A percentile compares a stretch with the other conserved stretches of the same genome.
These are phyloP conservation scores for Passalora sequoiae DNA, from an alignment of 2,329 filamentous ascomycete species.

Conservation along the genomic window DNA sequence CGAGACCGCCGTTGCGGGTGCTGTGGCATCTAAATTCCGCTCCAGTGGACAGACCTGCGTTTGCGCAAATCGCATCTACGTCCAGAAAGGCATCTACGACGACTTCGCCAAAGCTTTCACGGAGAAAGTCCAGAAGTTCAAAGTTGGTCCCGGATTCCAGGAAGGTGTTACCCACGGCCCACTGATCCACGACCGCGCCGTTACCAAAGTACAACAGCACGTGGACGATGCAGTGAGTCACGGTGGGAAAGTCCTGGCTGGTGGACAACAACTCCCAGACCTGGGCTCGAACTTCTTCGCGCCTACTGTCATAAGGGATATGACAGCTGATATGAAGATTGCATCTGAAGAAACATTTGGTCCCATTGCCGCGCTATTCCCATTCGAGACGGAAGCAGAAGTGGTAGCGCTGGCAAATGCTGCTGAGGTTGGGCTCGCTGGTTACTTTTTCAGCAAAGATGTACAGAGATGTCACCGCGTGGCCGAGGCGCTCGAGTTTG, in stretches of 20 bases:
- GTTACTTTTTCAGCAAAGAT: constrained; percentile 79
- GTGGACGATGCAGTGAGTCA: constrained; percentile 73
- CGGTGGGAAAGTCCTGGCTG: constrained; percentile 68
- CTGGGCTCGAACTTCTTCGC: constrained; percentile 83
- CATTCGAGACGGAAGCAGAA: constrained; percentile 82
- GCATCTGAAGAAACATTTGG: constrained; percentile 91
- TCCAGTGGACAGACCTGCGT: constrained; percentile 95
- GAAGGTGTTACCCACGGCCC: constrained; percentile 71
- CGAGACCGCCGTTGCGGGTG: constrained; percentile 71
- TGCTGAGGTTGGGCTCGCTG: constrained; percentile 80
- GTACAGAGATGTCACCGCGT: constrained; percentile 55
- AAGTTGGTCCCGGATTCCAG: constrained; percentile 69
- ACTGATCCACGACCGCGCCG: constrained; percentile 76
- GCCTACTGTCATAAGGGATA: constrained; percentile 81
- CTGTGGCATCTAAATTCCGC: constrained; percentile 78
- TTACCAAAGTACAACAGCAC: constrained; percentile 72
- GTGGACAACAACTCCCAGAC: constrained; percentile 68
- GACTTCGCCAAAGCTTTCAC: constrained; percentile 64
- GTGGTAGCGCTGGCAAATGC: constrained; percentile 78
- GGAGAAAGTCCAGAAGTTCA: constrained; percentile 67
- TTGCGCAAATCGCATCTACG: constrained; percentile 68
- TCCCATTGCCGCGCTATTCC: constrained; percentile 83
- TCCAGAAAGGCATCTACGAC: constrained; percentile 74
- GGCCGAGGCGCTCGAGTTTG: constrained; percentile 67
- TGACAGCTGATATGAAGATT: constrained; percentile 80